These are phyloP conservation scores for Aureobasidium sp. DNA, from an alignment of 2,329 filamentous ascomycete species.

Conservation along the genomic window DNA sequence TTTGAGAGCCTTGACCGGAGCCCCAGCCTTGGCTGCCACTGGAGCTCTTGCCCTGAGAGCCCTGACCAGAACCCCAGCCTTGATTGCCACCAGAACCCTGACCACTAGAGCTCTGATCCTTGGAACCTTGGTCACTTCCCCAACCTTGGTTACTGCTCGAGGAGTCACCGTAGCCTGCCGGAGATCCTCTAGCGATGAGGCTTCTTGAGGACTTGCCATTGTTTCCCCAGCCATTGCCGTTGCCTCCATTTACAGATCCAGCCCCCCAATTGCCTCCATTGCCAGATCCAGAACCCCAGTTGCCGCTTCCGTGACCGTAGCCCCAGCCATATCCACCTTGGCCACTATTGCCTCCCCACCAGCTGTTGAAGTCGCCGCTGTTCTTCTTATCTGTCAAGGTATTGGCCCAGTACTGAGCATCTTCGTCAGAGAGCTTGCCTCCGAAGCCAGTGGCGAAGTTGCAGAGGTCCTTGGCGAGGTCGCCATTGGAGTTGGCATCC, in stretches of 20 bases:
- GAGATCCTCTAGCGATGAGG: background rate
- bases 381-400: constrained; percentile 7
- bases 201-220: background rate
- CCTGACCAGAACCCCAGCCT: background rate
- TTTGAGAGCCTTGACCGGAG: background rate
- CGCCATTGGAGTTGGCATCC: background rate
- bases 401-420: background rate
- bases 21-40: background rate
- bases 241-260: background rate
- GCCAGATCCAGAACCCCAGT: too few species aligned
- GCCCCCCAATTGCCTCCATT: background rate
- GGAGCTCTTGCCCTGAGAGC: background rate
- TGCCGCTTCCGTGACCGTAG: background rate
- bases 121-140: background rate
- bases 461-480: constrained; percentile 5
- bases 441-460: constrained; percentile 6
- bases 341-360: background rate
- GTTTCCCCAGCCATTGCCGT: background rate
- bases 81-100: background rate
- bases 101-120: background rate
- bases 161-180: background rate
- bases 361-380: background rate
- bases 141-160: background rate
- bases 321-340: background rate
- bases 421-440: background rate